A percentile compares a stretch with the other conserved stretches of the same genome.
These are phyloP conservation scores for Sindora glabra DNA, from an alignment of 306 rosid genomes.

Conservation along the genomic window DNA sequence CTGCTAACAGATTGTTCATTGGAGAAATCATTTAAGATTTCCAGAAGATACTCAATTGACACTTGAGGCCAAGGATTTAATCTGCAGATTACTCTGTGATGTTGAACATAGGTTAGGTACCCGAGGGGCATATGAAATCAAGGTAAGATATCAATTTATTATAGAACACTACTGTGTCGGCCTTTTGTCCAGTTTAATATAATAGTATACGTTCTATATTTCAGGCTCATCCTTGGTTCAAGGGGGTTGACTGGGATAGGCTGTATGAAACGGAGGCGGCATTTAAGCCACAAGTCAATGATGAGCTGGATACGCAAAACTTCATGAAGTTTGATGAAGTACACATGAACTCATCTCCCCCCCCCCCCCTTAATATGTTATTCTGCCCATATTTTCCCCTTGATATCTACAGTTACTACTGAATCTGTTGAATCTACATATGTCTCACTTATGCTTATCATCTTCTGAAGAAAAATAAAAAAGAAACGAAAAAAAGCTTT, in stretches of 20 bases:
- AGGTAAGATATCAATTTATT: conserved; percentile 36
- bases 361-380: neutral
- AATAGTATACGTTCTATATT: conserved; percentile 20
- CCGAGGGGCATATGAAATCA: conserved; percentile 78
- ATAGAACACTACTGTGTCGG: conserved; percentile 12
- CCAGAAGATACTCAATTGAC: conserved; percentile 86
- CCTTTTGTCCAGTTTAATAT: conserved; percentile 1
- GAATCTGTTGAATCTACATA: neutral
- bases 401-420: neutral
- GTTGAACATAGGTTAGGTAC: conserved; percentile 89
- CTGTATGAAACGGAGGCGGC: conserved; percentile 97
- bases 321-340: conserved; percentile 99
- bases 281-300: conserved; percentile 87
- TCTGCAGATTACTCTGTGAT: conserved; percentile 86
- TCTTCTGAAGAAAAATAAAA: neutral
- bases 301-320: conserved; percentile 98
- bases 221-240: conserved; percentile 99
- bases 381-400: neutral
- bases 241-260: conserved; percentile 74
- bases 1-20: conserved; percentile 84
- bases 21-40: conserved; percentile 82
- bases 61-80: conserved; percentile 83
- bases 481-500: too few relatives aligned
- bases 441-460: neutral
- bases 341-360: conserved; percentile 16